Evolutionary conservation across 768 basidiomycete species (phyloP), one percentile per base, ranked within the genome.

Genomic region (Leccinum aurantiacum): DNA sequence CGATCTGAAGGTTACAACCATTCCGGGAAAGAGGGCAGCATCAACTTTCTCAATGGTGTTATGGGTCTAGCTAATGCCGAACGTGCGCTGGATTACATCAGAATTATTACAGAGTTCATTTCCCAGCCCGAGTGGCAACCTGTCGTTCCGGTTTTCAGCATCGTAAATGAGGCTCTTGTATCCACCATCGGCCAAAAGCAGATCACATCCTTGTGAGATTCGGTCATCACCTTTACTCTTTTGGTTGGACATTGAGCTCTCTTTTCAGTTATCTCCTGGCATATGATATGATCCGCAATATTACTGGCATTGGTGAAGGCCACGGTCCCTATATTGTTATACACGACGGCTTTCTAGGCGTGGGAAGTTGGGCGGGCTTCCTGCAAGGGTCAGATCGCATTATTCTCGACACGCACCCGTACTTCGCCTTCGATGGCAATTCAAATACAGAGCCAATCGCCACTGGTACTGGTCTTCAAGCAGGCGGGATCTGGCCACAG

Each of bases 61-160:
- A 94, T 94, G 92, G 93, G 93, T 15, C 65, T 93, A 52, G 91
- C 91, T 49, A 95, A 95, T 68, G 93, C 90, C 10, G 82, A 94
- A 72, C 81, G 93, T 24, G 82, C 88, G 15, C 77, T 94, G 38
- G 82, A 89, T 70, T 87, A 89, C 65, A 85, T 95, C 61, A 83
- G 93, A 25, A 79, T 87, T 37, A 74, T 91, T 63, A 81, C 84
- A 51, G 88, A 91, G 75, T 96, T 95, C 77, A 87, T 95, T 71
- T 82, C 84, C 3, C 90, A 93, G 71, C 84, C 87, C 64, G 78
- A 84, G 66, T 92, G 89, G 78, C 77, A 75, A 58, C 76, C 87
- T 57, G 82, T 92, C 10, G 76, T 88, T 38, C 80, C 80, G 13
- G 70, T 84, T 56, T 85, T 87, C 64, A 84, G 85, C 22, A 83